These are phyloP conservation scores for Chloromonas sp. DNA, from an alignment of 163 green algal genomes.

Conservation along the genomic window DNA sequence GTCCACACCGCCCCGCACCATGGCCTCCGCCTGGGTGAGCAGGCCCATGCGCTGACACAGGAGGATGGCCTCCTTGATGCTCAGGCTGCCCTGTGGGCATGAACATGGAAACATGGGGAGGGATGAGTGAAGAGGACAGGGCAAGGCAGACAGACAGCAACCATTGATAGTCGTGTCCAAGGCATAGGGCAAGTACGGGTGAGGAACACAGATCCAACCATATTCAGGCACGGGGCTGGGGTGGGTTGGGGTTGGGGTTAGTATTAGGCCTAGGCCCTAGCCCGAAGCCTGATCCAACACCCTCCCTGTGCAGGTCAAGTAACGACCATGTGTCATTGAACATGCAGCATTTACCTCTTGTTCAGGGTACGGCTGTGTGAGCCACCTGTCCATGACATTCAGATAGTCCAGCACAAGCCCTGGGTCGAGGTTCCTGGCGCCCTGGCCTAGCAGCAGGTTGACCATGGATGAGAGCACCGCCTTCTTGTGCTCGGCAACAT, in stretches of 20 bases:
- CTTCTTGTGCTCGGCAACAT: conserved; percentile 50
- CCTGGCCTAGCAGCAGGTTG: conserved; percentile 64
- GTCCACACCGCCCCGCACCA: conserved; percentile 43
- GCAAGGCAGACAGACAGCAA: too few relatives aligned
- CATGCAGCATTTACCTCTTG: not conserved
- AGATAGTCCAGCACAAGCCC: conserved; percentile 55
- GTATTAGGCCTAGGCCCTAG: too few relatives aligned
- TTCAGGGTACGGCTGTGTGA: conserved; percentile 23
- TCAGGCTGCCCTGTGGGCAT: conserved; percentile 33
- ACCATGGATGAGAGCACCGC: conserved; percentile 72
- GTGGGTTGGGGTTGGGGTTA: too few relatives aligned
- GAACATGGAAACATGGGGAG: too few relatives aligned
- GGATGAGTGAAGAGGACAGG: too few relatives aligned
- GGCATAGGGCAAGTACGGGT: too few relatives aligned
- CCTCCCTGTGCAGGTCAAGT: too few relatives aligned
- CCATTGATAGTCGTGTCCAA: too few relatives aligned
- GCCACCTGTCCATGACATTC: conserved; percentile 33
- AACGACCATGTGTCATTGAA: too few relatives aligned
- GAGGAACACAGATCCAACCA: too few relatives aligned
- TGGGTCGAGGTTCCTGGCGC: conserved; percentile 39
- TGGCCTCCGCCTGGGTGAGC: conserved; percentile 6
- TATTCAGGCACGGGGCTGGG: too few relatives aligned
- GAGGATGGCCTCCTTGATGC: conserved; percentile 67
- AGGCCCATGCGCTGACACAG: conserved; percentile 74
- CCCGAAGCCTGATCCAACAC: not conserved